Conservation (phyloP, 176 grass and related monocot species). For the Carex cristatella region DNA sequence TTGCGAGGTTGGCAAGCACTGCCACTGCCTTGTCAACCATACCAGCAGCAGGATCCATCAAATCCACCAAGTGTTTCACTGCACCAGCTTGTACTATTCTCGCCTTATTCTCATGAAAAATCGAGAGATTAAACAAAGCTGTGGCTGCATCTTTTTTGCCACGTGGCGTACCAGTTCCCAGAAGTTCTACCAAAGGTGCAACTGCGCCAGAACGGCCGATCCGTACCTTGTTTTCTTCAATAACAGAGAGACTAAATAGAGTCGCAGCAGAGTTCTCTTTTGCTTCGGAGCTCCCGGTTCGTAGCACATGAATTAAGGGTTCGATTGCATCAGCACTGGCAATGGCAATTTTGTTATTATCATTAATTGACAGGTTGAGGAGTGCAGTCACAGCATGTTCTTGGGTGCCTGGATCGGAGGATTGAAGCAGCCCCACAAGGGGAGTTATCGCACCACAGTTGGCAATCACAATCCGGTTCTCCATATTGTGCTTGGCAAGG, state of each 20-base stretch:
- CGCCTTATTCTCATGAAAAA: conserved; percentile 67
- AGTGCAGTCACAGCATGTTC: conserved; percentile 69
- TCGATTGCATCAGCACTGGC: conserved; percentile 50
- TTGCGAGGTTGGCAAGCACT: conserved; percentile 77
- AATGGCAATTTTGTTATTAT: conserved; percentile 77
- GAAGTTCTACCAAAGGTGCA: conserved; percentile 60
- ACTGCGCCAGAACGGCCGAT: conserved; percentile 75
- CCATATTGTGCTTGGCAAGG: conserved; percentile 63
- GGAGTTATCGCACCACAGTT: conserved; percentile 54
- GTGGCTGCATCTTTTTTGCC: conserved; percentile 86
- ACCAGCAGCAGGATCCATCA: conserved; percentile 84
- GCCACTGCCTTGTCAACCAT: conserved; percentile 86
- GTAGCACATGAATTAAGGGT: conserved; percentile 68
- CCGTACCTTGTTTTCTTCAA: conserved; percentile 62
- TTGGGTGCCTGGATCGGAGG: conserved; percentile 47
- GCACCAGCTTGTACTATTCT: conserved; percentile 72
- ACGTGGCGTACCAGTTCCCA: conserved; percentile 51
- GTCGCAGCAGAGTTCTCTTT: conserved; percentile 78
- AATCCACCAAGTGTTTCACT: conserved; percentile 59
- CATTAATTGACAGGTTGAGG: conserved; percentile 73
- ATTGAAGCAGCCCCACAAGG: conserved; percentile 63
- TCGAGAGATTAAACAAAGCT: conserved; percentile 79
- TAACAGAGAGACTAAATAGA: conserved; percentile 74
- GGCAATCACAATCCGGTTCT: conserved; percentile 56
- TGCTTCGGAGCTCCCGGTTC: conserved; percentile 66